A percentile compares a stretch with the other conserved stretches of the same genome.
Evolutionary conservation across 2,329 filamentous ascomycete genomes (phyloP).

Genomic region (Penicillium sp.): DNA sequence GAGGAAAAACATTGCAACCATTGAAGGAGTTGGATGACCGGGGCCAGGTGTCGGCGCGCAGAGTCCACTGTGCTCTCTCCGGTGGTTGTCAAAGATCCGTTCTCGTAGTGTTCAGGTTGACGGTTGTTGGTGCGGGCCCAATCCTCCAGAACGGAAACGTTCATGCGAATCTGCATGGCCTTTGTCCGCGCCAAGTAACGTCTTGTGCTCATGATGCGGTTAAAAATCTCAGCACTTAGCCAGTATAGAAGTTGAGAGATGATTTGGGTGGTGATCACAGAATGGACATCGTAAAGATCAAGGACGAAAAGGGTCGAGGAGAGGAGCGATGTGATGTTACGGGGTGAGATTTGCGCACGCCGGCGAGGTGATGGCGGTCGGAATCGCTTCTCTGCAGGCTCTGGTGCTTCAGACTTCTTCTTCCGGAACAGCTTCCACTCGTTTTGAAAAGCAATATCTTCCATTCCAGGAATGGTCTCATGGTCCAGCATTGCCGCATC

Average conservation of each 20-base stretch:
- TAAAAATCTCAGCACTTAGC: conserved; percentile 95
- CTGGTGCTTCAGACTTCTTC: conserved; percentile 77
- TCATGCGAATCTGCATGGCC: conserved; percentile 99
- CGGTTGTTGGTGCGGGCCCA: conserved; percentile 94
- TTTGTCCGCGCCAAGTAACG: conserved; percentile 95
- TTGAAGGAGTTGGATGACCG: conserved; percentile 89
- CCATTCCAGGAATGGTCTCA: conserved; percentile 95
- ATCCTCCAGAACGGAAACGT: conserved; percentile 90
- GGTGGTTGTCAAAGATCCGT: conserved; percentile 79
- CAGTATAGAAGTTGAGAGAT: conserved; percentile 92
- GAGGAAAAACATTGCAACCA: conserved; percentile 99
- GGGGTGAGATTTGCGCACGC: conserved; percentile 84
- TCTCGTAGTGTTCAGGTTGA: conserved; percentile 92
- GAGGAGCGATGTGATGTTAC: conserved; percentile 92
- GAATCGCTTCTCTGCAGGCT: conserved; percentile 86
- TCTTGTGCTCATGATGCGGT: conserved; percentile 93
- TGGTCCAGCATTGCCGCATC: conserved; percentile 95
- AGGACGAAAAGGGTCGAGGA: conserved; percentile 96
- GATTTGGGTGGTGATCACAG: conserved; percentile 90
- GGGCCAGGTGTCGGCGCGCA: conserved; percentile 79
- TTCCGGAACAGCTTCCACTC: conserved; percentile 99
- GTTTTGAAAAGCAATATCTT: conserved; percentile 95
- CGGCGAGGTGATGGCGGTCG: conserved; percentile 92
- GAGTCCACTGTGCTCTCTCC: conserved; percentile 87
- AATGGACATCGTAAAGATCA: conserved; percentile 98